These are phyloP conservation scores for Hymenochaete sp. DNA, from an alignment of 1,284 basidiomycete genomes.

Conservation along the genomic window DNA sequence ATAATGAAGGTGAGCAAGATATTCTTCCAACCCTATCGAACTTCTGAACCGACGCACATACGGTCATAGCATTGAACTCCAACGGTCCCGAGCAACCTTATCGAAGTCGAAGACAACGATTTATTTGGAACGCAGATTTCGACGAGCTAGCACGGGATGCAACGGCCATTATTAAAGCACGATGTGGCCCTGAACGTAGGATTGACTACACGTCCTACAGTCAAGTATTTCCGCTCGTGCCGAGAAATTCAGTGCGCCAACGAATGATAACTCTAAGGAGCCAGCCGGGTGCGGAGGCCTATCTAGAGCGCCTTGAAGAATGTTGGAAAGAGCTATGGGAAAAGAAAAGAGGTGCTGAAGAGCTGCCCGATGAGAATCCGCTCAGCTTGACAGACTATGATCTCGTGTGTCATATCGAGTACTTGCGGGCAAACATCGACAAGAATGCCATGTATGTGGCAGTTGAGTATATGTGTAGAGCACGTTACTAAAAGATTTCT, in stretches of 20 bases:
- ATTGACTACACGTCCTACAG: constrained; percentile 65
- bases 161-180: constrained; percentile 71
- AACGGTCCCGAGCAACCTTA: constrained; percentile 19
- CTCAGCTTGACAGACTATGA: constrained; percentile 67
- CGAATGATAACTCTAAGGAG: constrained; percentile 53
- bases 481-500: constrained; percentile 17
- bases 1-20: constrained; percentile 3
- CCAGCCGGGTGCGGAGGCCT: constrained; percentile 60
- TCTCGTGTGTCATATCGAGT: constrained; percentile 66
- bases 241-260: constrained; percentile 58
- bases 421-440: constrained; percentile 72
- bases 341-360: constrained; percentile 55
- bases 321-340: constrained; percentile 74
- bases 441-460: constrained; percentile 72
- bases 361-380: constrained; percentile 66
- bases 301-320: constrained; percentile 72
- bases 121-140: constrained; percentile 77
- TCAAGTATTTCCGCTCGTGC: constrained; percentile 70
- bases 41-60: constrained; percentile 21
- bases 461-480: background rate
- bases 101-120: constrained; percentile 45
- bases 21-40: background rate
- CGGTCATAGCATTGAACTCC: background rate
- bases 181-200: constrained; percentile 52
- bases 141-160: constrained; percentile 84